These are phyloP conservation scores for Pestalotiopsis sp. DNA, from an alignment of 2,329 filamentous ascomycete genomes.

Conservation along the genomic window DNA sequence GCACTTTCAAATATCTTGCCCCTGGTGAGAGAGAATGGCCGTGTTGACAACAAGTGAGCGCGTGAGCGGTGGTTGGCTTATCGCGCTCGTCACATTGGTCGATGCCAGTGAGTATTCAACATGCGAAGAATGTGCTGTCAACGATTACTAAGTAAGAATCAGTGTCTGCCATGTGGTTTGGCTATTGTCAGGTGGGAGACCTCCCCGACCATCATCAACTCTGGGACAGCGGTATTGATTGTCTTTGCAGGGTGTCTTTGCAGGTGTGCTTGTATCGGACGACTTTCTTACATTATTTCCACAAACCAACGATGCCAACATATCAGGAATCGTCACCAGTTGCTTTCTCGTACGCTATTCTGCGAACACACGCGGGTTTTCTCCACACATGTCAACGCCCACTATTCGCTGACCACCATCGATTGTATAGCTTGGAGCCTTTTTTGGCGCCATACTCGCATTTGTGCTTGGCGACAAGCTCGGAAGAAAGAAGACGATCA, in stretches of 20 bases:
- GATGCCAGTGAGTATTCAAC: constrained; percentile 32
- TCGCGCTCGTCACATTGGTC: constrained; percentile 32
- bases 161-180: constrained; percentile 35
- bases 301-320: constrained; percentile 37
- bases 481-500: constrained; percentile 69
- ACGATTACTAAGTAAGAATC: background rate
- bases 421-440: constrained; percentile 51
- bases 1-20: background rate
- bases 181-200: constrained; percentile 30
- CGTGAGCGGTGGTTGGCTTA: constrained; percentile 22
- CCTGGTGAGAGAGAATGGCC: background rate
- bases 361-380: background rate
- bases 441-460: constrained; percentile 68
- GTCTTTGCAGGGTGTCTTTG: constrained; percentile 40
- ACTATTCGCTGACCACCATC: background rate
- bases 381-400: background rate
- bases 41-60: background rate
- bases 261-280: constrained; percentile 42
- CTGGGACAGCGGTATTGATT: background rate
- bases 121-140: background rate
- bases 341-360: constrained; percentile 41
- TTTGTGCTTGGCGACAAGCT: constrained; percentile 66
- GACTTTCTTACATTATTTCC: constrained; percentile 43
- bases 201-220: background rate
- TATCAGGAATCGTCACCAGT: constrained; percentile 47